phyloP scores from a whole-genome alignment of 306 rosid genomes.

The Begonia loranthoides region DNA sequence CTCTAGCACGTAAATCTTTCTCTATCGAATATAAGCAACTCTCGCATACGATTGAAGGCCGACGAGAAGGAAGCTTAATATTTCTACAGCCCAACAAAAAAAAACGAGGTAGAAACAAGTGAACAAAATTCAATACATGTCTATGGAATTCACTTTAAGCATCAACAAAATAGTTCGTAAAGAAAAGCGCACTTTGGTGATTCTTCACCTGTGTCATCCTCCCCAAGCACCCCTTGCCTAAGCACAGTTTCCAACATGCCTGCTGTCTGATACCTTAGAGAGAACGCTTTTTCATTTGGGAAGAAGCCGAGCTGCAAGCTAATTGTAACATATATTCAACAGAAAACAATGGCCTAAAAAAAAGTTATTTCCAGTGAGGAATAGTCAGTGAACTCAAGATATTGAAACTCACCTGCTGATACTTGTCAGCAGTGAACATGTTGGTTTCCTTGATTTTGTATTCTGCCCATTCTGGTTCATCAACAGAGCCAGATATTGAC shows the following conservation, averaged over 20 bases:
- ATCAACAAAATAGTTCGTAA: too few relatives aligned
- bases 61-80: slow-evolving; percentile 81
- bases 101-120: slow-evolving; percentile 6
- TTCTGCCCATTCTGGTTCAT: slow-evolving; percentile 76
- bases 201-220: slow-evolving; percentile 91
- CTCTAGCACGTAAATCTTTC: slow-evolving; percentile 70
- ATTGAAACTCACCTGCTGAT: slow-evolving; percentile 71
- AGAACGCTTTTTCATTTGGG: slow-evolving; percentile 75
- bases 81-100: slow-evolving; percentile 37
- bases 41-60: slow-evolving; percentile 87
- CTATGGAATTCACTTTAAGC: neutral
- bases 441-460: slow-evolving; percentile 93
- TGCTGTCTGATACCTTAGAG: slow-evolving; percentile 88
- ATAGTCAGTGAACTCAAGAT: too few relatives aligned
- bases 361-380: neutral
- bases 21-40: slow-evolving; percentile 62
- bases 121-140: neutral
- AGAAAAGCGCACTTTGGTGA: slow-evolving; percentile 45
- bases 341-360: slow-evolving; percentile 26
- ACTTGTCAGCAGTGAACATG: slow-evolving; percentile 84
- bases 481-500: slow-evolving; percentile 35
- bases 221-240: slow-evolving; percentile 90
- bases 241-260: slow-evolving; percentile 86
- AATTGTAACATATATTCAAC: slow-evolving; percentile 47
- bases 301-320: slow-evolving; percentile 97